phyloP scores from a whole-genome alignment of 1,284 basidiomycete species.

The Cutaneotrichosporon mucoides region DNA sequence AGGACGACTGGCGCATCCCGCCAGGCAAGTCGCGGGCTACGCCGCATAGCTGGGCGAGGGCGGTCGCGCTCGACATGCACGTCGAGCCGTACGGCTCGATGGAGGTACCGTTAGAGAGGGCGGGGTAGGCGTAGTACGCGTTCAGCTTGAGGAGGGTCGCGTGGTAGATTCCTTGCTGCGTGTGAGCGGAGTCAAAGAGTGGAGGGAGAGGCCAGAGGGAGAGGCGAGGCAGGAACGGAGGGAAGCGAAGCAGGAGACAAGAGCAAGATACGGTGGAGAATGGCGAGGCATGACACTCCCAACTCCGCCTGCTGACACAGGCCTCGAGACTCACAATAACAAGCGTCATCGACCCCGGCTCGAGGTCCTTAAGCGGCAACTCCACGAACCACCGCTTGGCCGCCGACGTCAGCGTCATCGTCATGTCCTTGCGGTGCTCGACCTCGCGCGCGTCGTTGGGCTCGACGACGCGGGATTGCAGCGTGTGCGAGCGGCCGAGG shows the following conservation, averaged over 20 bases:
- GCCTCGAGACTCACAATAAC: constrained; percentile 36
- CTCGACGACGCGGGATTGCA: constrained; percentile 42
- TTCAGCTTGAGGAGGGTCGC: constrained; percentile 49
- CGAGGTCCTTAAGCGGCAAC: constrained; percentile 18
- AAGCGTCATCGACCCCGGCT: constrained; percentile 29
- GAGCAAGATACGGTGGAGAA: no score
- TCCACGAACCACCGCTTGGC: constrained; percentile 40
- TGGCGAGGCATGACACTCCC: no score
- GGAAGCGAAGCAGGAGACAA: no score
- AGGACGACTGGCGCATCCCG: constrained; percentile 27
- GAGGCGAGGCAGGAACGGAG: no score
- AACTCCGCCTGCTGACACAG: no score
- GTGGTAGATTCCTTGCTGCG: constrained; percentile 44
- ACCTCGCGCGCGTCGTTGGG: constrained; percentile 38
- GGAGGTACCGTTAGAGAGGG: constrained; percentile 39
- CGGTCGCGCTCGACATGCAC: constrained; percentile 31
- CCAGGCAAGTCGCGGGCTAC: constrained; percentile 18
- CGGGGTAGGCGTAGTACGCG: constrained; percentile 47
- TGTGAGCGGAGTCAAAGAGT: not conserved
- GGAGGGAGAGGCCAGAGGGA: no score
- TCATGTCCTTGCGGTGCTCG: constrained; percentile 38
- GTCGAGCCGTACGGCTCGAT: constrained; percentile 42
- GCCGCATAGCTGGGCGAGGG: constrained; percentile 30
- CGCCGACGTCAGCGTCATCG: constrained; percentile 35
- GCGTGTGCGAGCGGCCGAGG: constrained; percentile 43